Evolutionary conservation across 1,284 basidiomycete genomes (phyloP).

Genomic region (Ceratobasidium sp.): DNA sequence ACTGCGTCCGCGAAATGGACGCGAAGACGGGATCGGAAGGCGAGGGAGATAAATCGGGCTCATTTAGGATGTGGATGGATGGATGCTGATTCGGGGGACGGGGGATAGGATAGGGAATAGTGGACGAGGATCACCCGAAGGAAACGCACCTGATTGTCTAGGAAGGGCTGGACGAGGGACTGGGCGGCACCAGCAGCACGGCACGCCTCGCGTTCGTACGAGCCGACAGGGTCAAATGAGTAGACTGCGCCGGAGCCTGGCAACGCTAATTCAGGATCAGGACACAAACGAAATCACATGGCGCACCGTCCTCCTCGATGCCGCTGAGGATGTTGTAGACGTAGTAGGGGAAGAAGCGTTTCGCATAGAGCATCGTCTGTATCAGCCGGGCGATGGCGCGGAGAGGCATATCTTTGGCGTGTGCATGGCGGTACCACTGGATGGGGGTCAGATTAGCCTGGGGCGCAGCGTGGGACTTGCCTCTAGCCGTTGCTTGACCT

Average conservation of each 20-base stretch:
- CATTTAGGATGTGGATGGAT: conserved; percentile 47
- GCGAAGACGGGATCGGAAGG: not conserved
- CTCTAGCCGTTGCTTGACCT: conserved; percentile 91
- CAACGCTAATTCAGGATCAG: not conserved
- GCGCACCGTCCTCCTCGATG: conserved; percentile 92
- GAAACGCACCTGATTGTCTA: conserved; percentile 87
- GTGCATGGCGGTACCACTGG: conserved; percentile 95
- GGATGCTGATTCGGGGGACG: conserved; percentile 52
- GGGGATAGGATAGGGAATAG: conserved; percentile 45
- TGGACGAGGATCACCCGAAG: conserved; percentile 24
- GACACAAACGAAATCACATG: not conserved
- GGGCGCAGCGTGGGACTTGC: conserved; percentile 59
- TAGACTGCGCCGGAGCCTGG: conserved; percentile 92
- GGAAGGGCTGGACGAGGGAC: conserved; percentile 90
- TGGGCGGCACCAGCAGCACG: conserved; percentile 93
- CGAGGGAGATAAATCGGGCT: conserved; percentile 59
- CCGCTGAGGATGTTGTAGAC: conserved; percentile 95
- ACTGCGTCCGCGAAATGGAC: not conserved
- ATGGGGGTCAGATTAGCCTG: conserved; percentile 14
- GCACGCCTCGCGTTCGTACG: conserved; percentile 94
- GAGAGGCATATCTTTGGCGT: conserved; percentile 92
- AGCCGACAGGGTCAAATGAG: conserved; percentile 96
- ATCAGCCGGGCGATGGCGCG: conserved; percentile 92
- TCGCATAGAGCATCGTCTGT: conserved; percentile 94
- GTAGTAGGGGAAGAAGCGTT: conserved; percentile 96